A percentile compares a stretch with the other conserved stretches of the same genome.
These are phyloP conservation scores for Candida chilensis DNA, from an alignment of 805 yeast species.

Conservation along the genomic window DNA sequence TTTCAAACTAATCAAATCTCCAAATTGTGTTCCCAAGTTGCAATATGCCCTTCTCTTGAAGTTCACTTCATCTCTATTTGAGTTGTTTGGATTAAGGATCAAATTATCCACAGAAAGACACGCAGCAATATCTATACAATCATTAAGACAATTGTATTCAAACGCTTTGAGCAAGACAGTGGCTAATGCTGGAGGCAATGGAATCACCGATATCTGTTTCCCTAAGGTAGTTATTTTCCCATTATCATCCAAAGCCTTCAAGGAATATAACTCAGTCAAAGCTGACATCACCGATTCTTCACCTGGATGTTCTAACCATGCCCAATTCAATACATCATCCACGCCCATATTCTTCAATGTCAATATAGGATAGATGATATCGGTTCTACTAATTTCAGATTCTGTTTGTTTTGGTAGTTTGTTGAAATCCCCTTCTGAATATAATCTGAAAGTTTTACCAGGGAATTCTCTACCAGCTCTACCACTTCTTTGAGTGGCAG, in stretches of 20 bases:
- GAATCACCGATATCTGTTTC: slow-evolving; percentile 78
- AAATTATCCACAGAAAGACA: slow-evolving; percentile 91
- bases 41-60: slow-evolving; percentile 63
- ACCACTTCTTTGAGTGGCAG: slow-evolving; percentile 93
- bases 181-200: slow-evolving; percentile 87
- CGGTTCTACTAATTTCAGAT: slow-evolving; percentile 85
- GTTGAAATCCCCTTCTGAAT: slow-evolving; percentile 61
- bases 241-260: slow-evolving; percentile 68
- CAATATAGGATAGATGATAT: slow-evolving; percentile 75
- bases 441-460: slow-evolving; percentile 84
- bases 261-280: slow-evolving; percentile 63
- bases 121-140: slow-evolving; percentile 83
- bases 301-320: slow-evolving; percentile 92
- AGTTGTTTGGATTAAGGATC: slow-evolving; percentile 70
- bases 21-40: slow-evolving; percentile 61
- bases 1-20: slow-evolving; percentile 77
- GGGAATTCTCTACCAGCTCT: slow-evolving; percentile 98
- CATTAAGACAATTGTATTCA: slow-evolving; percentile 44
- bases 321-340: slow-evolving; percentile 76
- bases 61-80: slow-evolving; percentile 76
- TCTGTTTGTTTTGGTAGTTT: slow-evolving; percentile 74
- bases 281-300: slow-evolving; percentile 69
- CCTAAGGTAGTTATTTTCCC: slow-evolving; percentile 80
- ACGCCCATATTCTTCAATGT: slow-evolving; percentile 80
- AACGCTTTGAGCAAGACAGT: slow-evolving; percentile 73